Base-by-base conservation (phyloP, 352 stramenopile species). In the Aphanomyces cochlioides region DNA sequence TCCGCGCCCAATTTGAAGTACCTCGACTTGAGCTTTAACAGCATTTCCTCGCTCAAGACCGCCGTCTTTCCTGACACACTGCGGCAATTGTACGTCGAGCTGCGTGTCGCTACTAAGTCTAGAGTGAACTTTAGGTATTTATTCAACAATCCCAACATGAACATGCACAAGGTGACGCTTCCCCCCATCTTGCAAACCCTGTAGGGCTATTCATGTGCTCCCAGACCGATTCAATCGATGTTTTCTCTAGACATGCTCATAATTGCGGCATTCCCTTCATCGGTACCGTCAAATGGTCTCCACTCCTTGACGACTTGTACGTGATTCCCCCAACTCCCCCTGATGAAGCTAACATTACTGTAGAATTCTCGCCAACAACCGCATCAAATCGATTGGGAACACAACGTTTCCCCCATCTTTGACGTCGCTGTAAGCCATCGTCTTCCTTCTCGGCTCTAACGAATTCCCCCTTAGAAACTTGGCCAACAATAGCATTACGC, bases 11-110 rank as follows among this genome's bases (percentile, higher is more conserved):
- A 15, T 43, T 39, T 69, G 34, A 38, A 50, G 6, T 61, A 38
- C 4, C 38, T 69, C 34, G 54, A 69, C 37, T 10, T 63, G 56
- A 39, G 56, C 37, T 58, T 43, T 13, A 69, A 69, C 50, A 60
- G 1, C 13, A 15, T 69, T 21, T 5, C 5, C 4, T 50, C 43
- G 3, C 10, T 69, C 12, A 48, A 39, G 6, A 19, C 39, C 12
- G 6, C 63, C 5, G 63, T 58, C 50, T 67, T 67, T 34, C 60
- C 60, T 34, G 19, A 28, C 3, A 43, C 60, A 37, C 28, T 67
- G n/a, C 38, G 38, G 10, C 43, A 67, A n/a, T 19, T 67, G 36
- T 67, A 67, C 60, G 3, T 60, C 4, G 28, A 28, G 28, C 28
- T 28, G 28, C 28, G 28, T 28, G 28, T 28, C 28, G 28, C 2